Evolutionary conservation across 495 filamentous ascomycete species (phyloP).

Genomic region (Choiromyces venosus): DNA sequence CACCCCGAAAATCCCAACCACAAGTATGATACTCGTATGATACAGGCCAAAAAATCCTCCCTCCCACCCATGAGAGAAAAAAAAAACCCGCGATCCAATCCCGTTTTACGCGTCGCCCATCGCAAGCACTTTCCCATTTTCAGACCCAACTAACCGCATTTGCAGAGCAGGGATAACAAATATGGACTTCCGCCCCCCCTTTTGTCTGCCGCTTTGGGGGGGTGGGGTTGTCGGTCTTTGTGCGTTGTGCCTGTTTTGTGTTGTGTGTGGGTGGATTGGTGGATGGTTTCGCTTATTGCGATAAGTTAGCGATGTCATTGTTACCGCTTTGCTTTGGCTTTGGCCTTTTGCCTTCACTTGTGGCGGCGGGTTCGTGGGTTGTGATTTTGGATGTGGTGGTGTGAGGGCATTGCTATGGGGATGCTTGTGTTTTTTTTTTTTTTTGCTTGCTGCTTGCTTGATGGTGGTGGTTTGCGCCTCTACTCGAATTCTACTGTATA

Average conservation of each 20-base stretch:
- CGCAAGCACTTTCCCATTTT: constrained; percentile 2
- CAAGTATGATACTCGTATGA: too few species aligned
- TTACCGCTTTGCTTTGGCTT: background rate
- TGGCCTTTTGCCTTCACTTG: background rate
- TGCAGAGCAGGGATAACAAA: background rate
- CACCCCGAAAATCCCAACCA: background rate
- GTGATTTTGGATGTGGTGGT: background rate
- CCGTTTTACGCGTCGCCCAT: background rate
- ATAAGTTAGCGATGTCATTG: constrained; percentile 2
- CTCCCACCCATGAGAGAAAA: background rate
- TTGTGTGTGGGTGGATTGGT: background rate
- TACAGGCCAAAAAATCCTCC: too few species aligned
- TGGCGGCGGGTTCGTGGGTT: background rate
- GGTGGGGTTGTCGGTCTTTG: too few species aligned
- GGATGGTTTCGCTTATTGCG: too few species aligned
- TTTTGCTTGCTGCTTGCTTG: background rate
- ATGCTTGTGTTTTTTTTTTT: background rate
- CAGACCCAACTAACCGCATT: background rate
- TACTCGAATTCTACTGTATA: background rate
- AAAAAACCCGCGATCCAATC: background rate
- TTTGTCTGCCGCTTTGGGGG: background rate
- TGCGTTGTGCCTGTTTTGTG: too few species aligned
- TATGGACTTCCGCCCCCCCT: background rate
- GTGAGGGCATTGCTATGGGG: background rate
- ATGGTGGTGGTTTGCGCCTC: background rate